Evolutionary conservation across 768 basidiomycete genomes (phyloP), one percentile per base, ranked within the genome.

Genomic region (Xanthoconium stramineum): DNA sequence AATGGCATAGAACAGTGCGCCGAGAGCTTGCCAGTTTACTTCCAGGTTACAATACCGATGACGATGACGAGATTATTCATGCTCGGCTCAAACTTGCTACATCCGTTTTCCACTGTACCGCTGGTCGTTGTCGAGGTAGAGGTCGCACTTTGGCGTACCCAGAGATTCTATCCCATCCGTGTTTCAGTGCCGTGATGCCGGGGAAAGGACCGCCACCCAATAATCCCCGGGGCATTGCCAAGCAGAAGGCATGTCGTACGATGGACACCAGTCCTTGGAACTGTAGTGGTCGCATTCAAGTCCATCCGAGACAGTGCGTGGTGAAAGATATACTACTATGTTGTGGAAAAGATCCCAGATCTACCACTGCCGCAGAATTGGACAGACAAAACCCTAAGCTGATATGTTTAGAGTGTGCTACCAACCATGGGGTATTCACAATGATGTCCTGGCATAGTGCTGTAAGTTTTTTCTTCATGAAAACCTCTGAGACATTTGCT

Each of bases 21-120:
- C 65, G 69, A 45, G 61, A 65, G 8, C 65, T 70, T 33, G 69
- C 67, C n/a, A 57, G 61, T 32, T 49, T 72, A 13, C 67, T 70
- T 52, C 61, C 65, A 10, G 56, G 38, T 42, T 54, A 68, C 60
- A 56, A 45, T 10, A 42, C 49, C 17, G 60, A 55, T 3, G 62
- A 65, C 11, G 55, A 61, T 17, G 65, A 59, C n/a, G 52, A 60
- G 51, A 37, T 45, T 29, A 47, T 62, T n/a, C 52, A 55, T 46
- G 46, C 61, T 29, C 65, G 14, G 17, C 71, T 69, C 47, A 66
- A 54, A 35, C 67, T 70, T 49, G 67, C 71, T 28, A 57, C 67
- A 2, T 71, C 69, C 33, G 52, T 70, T 39, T 70, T 70, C 36
- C 52, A 51, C 4, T 70, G 69, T 30, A 63, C 51, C 9, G 30